phyloP scores from a whole-genome alignment of 1,139 yeast species.

The Spathaspora sp. region DNA sequence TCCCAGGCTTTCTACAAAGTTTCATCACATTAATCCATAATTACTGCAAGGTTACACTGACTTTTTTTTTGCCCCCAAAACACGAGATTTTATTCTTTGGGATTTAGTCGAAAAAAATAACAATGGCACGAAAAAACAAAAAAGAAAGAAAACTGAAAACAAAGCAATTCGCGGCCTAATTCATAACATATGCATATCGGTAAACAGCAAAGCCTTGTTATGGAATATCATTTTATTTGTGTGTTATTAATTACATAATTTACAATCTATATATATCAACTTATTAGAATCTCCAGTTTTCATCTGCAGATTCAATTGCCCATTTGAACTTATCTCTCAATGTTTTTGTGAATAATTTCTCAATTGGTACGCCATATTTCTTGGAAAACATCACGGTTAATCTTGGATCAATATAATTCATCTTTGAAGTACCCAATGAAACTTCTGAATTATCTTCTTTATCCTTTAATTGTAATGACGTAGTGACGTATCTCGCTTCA shows the following conservation, averaged over 20 bases:
- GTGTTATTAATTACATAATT: not conserved
- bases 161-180: too few species aligned
- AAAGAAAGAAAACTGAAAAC: too few species aligned
- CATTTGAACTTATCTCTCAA: constrained; percentile 89
- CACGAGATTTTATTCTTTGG: not conserved
- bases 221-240: not conserved
- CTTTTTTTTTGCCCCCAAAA: not conserved
- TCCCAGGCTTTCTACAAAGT: not conserved
- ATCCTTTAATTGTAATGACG: constrained; percentile 77
- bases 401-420: constrained; percentile 94
- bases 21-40: not conserved
- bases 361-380: constrained; percentile 85
- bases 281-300: constrained; percentile 75
- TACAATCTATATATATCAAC: not conserved
- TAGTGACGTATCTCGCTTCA: constrained; percentile 68
- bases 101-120: not conserved
- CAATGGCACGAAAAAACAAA: not conserved
- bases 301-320: constrained; percentile 93
- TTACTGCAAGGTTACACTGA: not conserved
- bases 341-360: constrained; percentile 87
- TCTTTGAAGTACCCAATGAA: constrained; percentile 88
- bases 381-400: constrained; percentile 87
- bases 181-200: not conserved
- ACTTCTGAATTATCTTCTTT: constrained; percentile 94
- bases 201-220: too few species aligned